Conservation (phyloP, 1,139 yeast species). For the Yamadazyma conglobata region DNA sequence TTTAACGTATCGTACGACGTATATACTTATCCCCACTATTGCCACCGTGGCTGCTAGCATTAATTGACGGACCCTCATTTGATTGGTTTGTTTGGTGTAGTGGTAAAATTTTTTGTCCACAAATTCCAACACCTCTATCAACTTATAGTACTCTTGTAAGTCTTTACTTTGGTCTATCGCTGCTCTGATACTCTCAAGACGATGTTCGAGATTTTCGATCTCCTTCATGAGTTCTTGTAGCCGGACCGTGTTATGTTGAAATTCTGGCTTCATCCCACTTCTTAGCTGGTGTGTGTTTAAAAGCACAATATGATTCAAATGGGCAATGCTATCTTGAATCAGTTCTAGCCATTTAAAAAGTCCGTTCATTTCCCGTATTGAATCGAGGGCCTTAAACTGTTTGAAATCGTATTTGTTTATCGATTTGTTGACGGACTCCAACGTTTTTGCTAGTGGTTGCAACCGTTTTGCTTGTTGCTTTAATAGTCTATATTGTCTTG, state of each 20-base stretch:
- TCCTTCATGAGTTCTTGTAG: constrained; percentile 26
- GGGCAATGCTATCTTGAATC: constrained; percentile 8
- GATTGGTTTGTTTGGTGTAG: constrained; percentile 23
- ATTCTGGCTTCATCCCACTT: constrained; percentile 22
- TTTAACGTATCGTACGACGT: too few relatives aligned
- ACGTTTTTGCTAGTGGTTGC: constrained; percentile 12
- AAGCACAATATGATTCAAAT: constrained; percentile 8
- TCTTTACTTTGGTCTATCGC: constrained; percentile 26
- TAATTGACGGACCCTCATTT: constrained; percentile 28
- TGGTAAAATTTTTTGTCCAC: constrained; percentile 28
- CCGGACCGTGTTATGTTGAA: constrained; percentile 26
- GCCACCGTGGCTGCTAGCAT: constrained; percentile 4
- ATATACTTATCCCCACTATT: constrained; percentile 1
- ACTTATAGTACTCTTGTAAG: constrained; percentile 24
- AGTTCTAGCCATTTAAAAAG: constrained; percentile 8
- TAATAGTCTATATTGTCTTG: not conserved
- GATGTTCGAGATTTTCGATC: constrained; percentile 25
- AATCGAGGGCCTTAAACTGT: not conserved
- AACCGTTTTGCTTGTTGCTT: constrained; percentile 4
- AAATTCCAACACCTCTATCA: constrained; percentile 31
- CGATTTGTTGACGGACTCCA: constrained; percentile 12
- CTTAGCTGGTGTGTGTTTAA: constrained; percentile 13
- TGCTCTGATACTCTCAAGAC: constrained; percentile 24
- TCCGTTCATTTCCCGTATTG: constrained; percentile 7
- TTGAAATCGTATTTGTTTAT: constrained; percentile 5